Conservation (phyloP, 2,329 filamentous ascomycete species). For the Aspergillus hortae region DNA sequence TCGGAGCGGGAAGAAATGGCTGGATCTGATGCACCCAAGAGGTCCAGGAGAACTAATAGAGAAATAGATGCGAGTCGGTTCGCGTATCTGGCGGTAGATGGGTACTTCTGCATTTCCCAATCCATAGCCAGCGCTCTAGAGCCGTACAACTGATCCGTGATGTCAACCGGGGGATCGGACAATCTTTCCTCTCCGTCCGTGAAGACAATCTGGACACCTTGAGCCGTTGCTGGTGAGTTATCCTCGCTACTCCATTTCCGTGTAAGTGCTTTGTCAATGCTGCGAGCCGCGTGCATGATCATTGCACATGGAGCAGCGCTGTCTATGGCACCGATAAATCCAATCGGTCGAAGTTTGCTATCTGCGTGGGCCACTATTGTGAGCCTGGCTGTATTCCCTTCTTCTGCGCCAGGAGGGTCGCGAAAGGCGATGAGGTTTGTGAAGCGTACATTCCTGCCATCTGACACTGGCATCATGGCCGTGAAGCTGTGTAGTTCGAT, state of each 20-base stretch:
- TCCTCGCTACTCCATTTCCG: slow-evolving; percentile 70
- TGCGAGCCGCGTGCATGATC: slow-evolving; percentile 77
- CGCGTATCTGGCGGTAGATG: slow-evolving; percentile 67
- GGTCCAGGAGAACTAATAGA: slow-evolving; percentile 85
- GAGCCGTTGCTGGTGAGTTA: slow-evolving; percentile 63
- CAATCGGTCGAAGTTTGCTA: slow-evolving; percentile 70
- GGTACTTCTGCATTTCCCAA: slow-evolving; percentile 70
- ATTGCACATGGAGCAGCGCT: slow-evolving; percentile 92
- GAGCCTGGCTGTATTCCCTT: slow-evolving; percentile 72
- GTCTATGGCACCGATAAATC: slow-evolving; percentile 89
- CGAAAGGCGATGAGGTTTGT: slow-evolving; percentile 78
- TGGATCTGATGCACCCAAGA: slow-evolving; percentile 69
- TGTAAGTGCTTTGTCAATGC: slow-evolving; percentile 73
- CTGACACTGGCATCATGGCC: slow-evolving; percentile 40
- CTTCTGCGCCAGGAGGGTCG: slow-evolving; percentile 75
- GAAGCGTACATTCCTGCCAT: slow-evolving; percentile 69
- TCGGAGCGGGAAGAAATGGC: slow-evolving; percentile 79
- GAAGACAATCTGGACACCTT: slow-evolving; percentile 81
- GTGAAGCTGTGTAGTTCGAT: slow-evolving; percentile 81
- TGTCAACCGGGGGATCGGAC: slow-evolving; percentile 44
- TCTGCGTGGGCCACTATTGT: slow-evolving; percentile 93
- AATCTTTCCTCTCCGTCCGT: slow-evolving; percentile 94
- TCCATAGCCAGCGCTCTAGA: slow-evolving; percentile 74
- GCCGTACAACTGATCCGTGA: slow-evolving; percentile 76
- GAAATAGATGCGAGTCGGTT: slow-evolving; percentile 74